Percentiles rank a stretch among this genome's conserved stretches.
These are phyloP conservation scores for Knufia fluminis DNA, from an alignment of 2,329 filamentous ascomycete species.

Conservation along the genomic window DNA sequence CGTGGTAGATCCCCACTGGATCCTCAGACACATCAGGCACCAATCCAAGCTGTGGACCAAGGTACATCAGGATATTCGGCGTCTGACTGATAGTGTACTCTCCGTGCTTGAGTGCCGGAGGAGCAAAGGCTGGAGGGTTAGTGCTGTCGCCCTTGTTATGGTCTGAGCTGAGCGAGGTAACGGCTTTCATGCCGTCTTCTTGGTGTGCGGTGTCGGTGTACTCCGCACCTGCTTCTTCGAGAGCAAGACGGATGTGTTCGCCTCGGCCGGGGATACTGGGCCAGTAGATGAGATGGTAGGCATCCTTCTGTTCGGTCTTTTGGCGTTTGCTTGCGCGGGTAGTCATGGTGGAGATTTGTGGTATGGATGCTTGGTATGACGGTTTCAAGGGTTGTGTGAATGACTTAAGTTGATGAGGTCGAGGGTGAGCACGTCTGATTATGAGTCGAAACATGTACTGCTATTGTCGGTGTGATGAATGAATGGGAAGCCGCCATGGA, in stretches of 20 bases:
- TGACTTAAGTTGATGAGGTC: too few relatives aligned
- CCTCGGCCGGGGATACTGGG: slow-evolving; percentile 62
- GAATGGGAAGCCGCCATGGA: too few relatives aligned
- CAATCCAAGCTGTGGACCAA: slow-evolving; percentile 53
- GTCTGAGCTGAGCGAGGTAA: slow-evolving; percentile 40
- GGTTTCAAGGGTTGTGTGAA: neutral
- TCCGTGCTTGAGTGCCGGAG: slow-evolving; percentile 52
- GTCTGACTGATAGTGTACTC: slow-evolving; percentile 58
- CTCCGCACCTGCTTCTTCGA: slow-evolving; percentile 57
- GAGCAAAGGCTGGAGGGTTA: slow-evolving; percentile 59
- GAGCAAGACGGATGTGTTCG: slow-evolving; percentile 61
- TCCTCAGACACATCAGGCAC: slow-evolving; percentile 34
- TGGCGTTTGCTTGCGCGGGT: slow-evolving; percentile 20
- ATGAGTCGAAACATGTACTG: too few relatives aligned
- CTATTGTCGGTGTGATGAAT: too few relatives aligned
- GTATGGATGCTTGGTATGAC: neutral
- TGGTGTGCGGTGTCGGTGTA: slow-evolving; percentile 54
- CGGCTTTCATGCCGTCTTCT: slow-evolving; percentile 41
- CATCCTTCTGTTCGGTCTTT: slow-evolving; percentile 13
- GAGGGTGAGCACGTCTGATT: too few relatives aligned
- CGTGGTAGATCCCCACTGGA: slow-evolving; percentile 42
- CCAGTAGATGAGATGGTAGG: slow-evolving; percentile 47
- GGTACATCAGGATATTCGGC: slow-evolving; percentile 62
- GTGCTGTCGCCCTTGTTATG: slow-evolving; percentile 33
- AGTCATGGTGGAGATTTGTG: slow-evolving; percentile 12